These are phyloP conservation scores for Quercus robur DNA, from an alignment of 306 rosid species.

Conservation along the genomic window DNA sequence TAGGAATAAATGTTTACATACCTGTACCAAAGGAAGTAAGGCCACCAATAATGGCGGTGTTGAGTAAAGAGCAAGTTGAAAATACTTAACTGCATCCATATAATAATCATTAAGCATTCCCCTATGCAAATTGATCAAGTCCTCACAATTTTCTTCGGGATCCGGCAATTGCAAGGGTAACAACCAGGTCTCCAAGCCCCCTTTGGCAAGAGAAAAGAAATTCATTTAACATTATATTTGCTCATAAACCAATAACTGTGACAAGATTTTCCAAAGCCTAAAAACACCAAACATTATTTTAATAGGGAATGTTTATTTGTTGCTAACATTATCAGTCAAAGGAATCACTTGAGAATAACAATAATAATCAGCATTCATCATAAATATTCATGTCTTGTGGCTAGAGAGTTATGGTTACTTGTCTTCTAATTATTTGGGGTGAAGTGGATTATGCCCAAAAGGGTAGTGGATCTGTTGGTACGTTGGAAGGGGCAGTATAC, in stretches of 20 bases:
- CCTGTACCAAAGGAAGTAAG: constrained; percentile 81
- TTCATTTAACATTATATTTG: constrained; percentile 6
- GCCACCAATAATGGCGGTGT: constrained; percentile 44
- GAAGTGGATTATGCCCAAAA: too few species aligned
- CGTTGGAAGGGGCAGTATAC: too few species aligned
- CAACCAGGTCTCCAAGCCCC: constrained; percentile 55
- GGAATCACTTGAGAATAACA: neutral
- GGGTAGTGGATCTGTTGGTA: too few species aligned
- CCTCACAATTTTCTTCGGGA: constrained; percentile 31
- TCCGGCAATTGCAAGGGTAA: constrained; percentile 65
- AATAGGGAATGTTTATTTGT: constrained; percentile 6
- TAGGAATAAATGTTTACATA: constrained; percentile 27
- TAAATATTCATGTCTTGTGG: neutral
- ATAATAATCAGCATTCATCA: neutral
- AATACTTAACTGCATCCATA: constrained; percentile 54
- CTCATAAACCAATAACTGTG: neutral
- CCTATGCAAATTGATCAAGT: constrained; percentile 30
- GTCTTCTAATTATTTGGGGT: too few species aligned
- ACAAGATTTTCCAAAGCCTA: constrained; percentile 1
- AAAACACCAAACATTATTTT: constrained; percentile 4
- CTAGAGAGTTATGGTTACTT: too few species aligned
- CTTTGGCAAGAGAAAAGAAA: constrained; percentile 41
- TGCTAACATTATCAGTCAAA: neutral
- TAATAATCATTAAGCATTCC: constrained; percentile 45
- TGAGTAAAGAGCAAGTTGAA: constrained; percentile 52